These are phyloP conservation scores for Eucalyptus microcorys DNA, from an alignment of 345 rosid species.

Conservation along the genomic window DNA sequence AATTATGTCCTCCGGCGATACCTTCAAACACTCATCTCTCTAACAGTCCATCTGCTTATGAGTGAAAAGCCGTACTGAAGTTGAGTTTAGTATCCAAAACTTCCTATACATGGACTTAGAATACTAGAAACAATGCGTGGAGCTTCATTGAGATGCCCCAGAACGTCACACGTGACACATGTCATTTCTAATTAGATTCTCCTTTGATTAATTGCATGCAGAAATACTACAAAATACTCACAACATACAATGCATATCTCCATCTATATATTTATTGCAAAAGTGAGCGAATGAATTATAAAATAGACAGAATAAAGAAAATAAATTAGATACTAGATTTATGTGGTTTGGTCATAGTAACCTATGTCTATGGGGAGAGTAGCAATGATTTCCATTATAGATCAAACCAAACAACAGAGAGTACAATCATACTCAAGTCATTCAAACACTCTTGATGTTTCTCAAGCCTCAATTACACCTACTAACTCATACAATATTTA, in stretches of 20 bases:
- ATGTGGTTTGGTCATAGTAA: accelerated
- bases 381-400: accelerated
- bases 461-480: no score
- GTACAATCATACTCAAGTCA: accelerated
- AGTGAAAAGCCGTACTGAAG: background rate
- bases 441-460: accelerated
- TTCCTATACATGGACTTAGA: accelerated
- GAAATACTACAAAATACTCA: no score
- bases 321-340: no score
- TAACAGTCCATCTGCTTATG: background rate
- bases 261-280: no score
- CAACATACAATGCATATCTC: no score
- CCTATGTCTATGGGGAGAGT: accelerated
- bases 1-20: background rate
- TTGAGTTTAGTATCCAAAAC: background rate
- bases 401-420: accelerated
- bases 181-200: accelerated
- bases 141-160: background rate
- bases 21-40: background rate
- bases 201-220: accelerated
- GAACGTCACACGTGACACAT: accelerated
- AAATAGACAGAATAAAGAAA: no score
- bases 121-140: accelerated
- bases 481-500: no score
- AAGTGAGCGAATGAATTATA: no score